phyloP scores from a whole-genome alignment of 2,329 filamentous ascomycete species.

The Mycosphaerella sp. region DNA sequence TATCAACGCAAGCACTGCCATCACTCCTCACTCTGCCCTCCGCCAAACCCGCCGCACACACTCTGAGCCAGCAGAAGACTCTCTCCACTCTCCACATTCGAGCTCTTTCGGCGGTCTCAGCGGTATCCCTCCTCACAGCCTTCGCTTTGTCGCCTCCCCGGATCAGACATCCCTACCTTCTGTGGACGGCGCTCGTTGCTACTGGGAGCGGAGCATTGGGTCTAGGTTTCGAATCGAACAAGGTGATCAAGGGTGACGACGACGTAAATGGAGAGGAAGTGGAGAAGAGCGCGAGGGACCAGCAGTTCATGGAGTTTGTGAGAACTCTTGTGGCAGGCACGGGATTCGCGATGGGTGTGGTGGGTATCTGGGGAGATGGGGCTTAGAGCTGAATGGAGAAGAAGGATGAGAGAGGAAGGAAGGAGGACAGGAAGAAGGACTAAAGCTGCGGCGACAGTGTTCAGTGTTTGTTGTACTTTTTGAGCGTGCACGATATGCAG shows the following conservation, averaged over 20 bases:
- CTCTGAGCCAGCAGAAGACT: constrained; percentile 53
- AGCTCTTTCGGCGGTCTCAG: constrained; percentile 61
- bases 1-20: constrained; percentile 70
- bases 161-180: constrained; percentile 76
- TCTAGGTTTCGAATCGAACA: constrained; percentile 18
- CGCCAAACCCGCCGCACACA: constrained; percentile 61
- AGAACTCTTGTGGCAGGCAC: constrained; percentile 39
- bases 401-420: not conserved
- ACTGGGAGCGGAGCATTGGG: constrained; percentile 37
- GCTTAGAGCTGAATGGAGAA: constrained; percentile 29
- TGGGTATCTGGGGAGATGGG: constrained; percentile 47
- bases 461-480: not conserved
- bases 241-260: constrained; percentile 31
- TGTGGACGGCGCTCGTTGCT: constrained; percentile 73
- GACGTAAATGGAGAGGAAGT: constrained; percentile 46
- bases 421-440: too few relatives aligned
- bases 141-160: constrained; percentile 69
- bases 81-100: constrained; percentile 63
- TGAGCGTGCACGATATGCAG: not conserved
- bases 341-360: constrained; percentile 43
- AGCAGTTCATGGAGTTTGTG: constrained; percentile 38
- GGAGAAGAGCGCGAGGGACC: constrained; percentile 40
- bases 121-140: constrained; percentile 66
- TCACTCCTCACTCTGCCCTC: constrained; percentile 74
- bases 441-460: too few relatives aligned